Evolutionary conservation across 164 flowering plant species (phyloP).

Genomic region (Euptelea pleiosperma): DNA sequence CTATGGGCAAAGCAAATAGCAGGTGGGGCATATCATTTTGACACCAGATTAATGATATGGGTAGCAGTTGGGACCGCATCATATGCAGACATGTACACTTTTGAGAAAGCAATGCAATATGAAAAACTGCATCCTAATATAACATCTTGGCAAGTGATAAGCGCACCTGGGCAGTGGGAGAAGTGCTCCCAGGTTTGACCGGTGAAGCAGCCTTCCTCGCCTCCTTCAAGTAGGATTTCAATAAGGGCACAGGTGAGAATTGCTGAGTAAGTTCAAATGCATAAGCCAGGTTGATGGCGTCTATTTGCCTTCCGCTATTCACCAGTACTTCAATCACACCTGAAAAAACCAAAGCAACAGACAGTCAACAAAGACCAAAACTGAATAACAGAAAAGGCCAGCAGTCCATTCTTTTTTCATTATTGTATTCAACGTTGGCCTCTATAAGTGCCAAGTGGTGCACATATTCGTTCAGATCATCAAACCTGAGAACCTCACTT

Average conservation of each 20-base stretch:
- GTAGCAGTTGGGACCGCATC: too few species aligned
- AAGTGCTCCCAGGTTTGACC: constrained; percentile 54
- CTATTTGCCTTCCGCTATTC: constrained; percentile 82
- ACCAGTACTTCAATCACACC: constrained; percentile 81
- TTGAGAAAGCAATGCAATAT: background rate
- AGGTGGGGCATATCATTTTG: too few species aligned
- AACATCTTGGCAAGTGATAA: background rate
- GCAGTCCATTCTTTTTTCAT: too few species aligned
- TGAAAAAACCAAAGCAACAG: constrained; percentile 27
- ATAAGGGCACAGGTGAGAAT: constrained; percentile 68
- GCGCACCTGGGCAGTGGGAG: constrained; percentile 64
- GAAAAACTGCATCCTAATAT: background rate
- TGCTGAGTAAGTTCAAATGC: constrained; percentile 79
- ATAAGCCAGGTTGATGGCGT: constrained; percentile 88
- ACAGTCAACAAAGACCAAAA: background rate
- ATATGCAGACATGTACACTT: too few species aligned
- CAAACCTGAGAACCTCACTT: too few species aligned
- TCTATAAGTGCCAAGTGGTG: background rate
- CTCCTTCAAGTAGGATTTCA: constrained; percentile 79
- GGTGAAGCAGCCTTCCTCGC: constrained; percentile 63
- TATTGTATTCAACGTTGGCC: background rate
- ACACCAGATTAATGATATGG: too few species aligned
- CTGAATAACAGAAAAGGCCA: background rate
- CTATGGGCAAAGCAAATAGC: too few species aligned
- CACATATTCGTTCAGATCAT: background rate